Evolutionary conservation across 2,329 filamentous ascomycete genomes (phyloP).

Genomic region (Tolypocladium tropicale): DNA sequence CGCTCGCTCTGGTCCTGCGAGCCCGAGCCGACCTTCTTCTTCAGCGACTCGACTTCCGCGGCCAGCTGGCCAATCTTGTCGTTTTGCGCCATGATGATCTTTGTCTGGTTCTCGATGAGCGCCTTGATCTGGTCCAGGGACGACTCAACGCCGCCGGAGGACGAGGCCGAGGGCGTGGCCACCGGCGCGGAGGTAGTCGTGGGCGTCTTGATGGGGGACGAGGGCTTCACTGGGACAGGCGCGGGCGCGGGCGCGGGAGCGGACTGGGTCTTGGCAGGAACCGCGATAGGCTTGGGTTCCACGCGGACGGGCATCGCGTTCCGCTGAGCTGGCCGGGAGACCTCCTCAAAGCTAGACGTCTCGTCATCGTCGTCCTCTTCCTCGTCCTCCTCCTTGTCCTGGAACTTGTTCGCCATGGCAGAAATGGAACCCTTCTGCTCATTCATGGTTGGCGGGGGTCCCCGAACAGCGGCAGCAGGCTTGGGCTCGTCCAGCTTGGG

Average conservation of each 20-base stretch:
- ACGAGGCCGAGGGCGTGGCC: conserved; percentile 15
- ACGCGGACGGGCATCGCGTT: conserved; percentile 25
- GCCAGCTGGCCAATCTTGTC: conserved; percentile 63
- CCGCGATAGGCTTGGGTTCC: conserved; percentile 30
- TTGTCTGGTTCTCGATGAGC: conserved; percentile 66
- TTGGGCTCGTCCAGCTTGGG: conserved; percentile 45
- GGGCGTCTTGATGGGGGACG: conserved; percentile 20
- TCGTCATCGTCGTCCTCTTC: conserved; percentile 55
- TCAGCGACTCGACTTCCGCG: conserved; percentile 68
- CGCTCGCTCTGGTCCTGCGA: conserved; percentile 56
- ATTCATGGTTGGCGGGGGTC: conserved; percentile 58
- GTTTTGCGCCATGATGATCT: conserved; percentile 67
- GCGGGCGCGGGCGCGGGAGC: conserved; percentile 8
- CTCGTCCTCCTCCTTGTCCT: conserved; percentile 61
- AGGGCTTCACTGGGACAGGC: conserved; percentile 16
- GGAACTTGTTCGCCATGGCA: conserved; percentile 75
- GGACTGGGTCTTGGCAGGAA: conserved; percentile 19
- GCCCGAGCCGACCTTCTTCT: conserved; percentile 54
- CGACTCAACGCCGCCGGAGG: conserved; percentile 39
- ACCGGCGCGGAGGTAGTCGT: conserved; percentile 17
- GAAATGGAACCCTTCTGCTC: conserved; percentile 85
- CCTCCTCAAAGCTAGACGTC: conserved; percentile 77
- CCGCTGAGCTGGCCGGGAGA: conserved; percentile 64
- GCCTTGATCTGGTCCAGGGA: conserved; percentile 69
- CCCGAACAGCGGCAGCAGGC: conserved; percentile 29